Base-by-base conservation (phyloP, 1,284 basidiomycete species). In the Tremellales sp. region DNA sequence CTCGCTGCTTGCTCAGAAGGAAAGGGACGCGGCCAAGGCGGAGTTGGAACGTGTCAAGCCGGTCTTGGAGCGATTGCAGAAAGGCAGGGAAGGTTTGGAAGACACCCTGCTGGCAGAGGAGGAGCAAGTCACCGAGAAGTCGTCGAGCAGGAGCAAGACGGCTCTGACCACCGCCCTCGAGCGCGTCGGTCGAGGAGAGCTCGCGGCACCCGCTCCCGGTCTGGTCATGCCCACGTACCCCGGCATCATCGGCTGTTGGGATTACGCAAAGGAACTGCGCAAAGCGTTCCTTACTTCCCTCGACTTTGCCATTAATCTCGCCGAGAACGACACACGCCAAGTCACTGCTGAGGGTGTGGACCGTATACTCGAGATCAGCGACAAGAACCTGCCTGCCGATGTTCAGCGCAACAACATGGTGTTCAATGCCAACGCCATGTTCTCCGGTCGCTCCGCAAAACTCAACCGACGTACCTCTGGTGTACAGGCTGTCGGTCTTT, bases 351-450 rank as follows among this genome's bases (percentile, higher is more conserved):
- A 76, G 4, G 84, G 87, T 40, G 88, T 98, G 11, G 75, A 81
- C 46, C 78, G 80, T 56, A 83, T 97, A 51, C 77, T 78, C 43
- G 76, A 80, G 25, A 75, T 96, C 6, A 91, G 84, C 24, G 85
- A 93, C 56, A 78, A 79, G 51, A 84, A 89, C 72, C 81, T 97
- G 10, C 91, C 93, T 0, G 79, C 80, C 25, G 85, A 83, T 49
- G 87, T 88, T n/a, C 86, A 89, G 68, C 79, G 85, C 40, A 84
- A 82, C 37, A 81, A 82, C 49, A 80, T 91, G 8, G 83, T 93
- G 11, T 98, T 99, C 78, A 84, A 91, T 76, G 89, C 94, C 11
- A 86, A 93, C 65, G 92, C 89, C 17, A 98, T 99, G 96, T 99
- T 98, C 76, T 81, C 80, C 44, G 80, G 78, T 55, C 83, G 78